A percentile compares a stretch with the other conserved stretches of the same genome.
Conservation (phyloP, 768 basidiomycete species). For the Ramaria sp. region DNA sequence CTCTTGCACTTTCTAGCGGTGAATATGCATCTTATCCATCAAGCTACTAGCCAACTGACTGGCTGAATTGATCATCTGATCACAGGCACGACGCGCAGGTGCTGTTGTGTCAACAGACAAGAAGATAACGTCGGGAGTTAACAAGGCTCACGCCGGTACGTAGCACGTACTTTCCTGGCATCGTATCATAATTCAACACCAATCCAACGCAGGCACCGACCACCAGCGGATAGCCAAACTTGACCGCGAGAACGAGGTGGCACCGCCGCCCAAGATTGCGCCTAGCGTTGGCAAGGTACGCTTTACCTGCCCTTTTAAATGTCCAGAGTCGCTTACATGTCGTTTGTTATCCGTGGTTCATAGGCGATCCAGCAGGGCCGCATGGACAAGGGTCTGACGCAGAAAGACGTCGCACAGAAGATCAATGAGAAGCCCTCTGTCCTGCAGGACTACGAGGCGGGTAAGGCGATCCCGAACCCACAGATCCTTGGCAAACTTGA, state of each 20-base stretch:
- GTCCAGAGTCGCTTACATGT: constrained; percentile 1
- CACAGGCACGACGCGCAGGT: constrained; percentile 64
- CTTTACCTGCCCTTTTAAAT: not conserved
- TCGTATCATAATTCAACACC: not conserved
- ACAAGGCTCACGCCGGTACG: constrained; percentile 70
- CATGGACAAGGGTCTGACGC: constrained; percentile 66
- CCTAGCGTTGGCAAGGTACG: constrained; percentile 64
- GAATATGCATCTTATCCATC: constrained; percentile 18
- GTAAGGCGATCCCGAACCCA: constrained; percentile 77
- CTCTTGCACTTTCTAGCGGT: constrained; percentile 35
- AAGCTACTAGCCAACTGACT: not conserved
- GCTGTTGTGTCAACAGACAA: constrained; percentile 78
- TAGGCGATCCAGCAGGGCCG: constrained; percentile 80
- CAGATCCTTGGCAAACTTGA: constrained; percentile 88
- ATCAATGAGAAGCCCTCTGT: constrained; percentile 89
- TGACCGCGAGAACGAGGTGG: constrained; percentile 91
- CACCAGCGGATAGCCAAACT: constrained; percentile 91
- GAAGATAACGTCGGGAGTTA: constrained; percentile 54
- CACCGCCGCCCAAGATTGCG: constrained; percentile 75
- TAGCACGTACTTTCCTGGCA: constrained; percentile 7
- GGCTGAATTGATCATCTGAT: constrained; percentile 10
- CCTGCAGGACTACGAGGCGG: constrained; percentile 82
- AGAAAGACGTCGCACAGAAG: constrained; percentile 88
- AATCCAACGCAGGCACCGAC: constrained; percentile 55
- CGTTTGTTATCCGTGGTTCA: not conserved